These are phyloP conservation scores for Mycena vulgaris DNA, from an alignment of 768 basidiomycete species.

Conservation along the genomic window DNA sequence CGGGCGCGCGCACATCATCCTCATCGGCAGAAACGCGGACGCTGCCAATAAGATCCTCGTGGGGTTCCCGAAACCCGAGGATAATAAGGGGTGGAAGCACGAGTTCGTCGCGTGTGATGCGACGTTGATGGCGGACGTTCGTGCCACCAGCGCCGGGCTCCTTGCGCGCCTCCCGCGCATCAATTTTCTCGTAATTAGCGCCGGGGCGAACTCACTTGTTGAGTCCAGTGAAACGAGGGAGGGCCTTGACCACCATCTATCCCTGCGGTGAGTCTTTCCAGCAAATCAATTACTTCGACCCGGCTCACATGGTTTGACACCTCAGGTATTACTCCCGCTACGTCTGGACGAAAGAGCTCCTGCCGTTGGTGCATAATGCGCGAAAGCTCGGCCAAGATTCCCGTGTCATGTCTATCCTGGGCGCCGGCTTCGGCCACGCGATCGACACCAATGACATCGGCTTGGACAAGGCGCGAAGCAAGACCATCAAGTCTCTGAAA, in stretches of 20 bases:
- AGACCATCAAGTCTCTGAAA: constrained; percentile 46
- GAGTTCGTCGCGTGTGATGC: constrained; percentile 48
- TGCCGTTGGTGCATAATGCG: constrained; percentile 49
- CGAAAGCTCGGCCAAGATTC: constrained; percentile 41
- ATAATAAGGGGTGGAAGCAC: constrained; percentile 33
- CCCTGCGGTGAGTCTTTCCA: constrained; percentile 49
- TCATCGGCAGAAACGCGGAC: constrained; percentile 53
- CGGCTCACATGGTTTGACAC: constrained; percentile 43
- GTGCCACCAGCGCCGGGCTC: neutral
- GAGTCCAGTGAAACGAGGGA: constrained; percentile 51
- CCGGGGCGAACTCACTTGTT: constrained; percentile 46
- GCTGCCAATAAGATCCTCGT: constrained; percentile 51
- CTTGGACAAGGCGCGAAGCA: constrained; percentile 50
- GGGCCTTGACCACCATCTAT: constrained; percentile 52
- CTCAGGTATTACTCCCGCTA: constrained; percentile 50
- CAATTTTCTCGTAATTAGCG: constrained; percentile 52
- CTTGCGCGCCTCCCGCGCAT: constrained; percentile 43
- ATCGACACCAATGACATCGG: constrained; percentile 46
- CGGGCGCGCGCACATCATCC: constrained; percentile 54
- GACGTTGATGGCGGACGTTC: constrained; percentile 31
- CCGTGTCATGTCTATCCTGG: constrained; percentile 25
- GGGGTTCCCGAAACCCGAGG: constrained; percentile 43
- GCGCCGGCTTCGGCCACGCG: constrained; percentile 32
- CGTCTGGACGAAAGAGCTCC: constrained; percentile 50
- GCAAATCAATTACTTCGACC: constrained; percentile 42